A percentile compares a stretch with the other conserved stretches of the same genome.
phyloP scores from a whole-genome alignment of 75 land plant species.

The Pinus albicaulis region DNA sequence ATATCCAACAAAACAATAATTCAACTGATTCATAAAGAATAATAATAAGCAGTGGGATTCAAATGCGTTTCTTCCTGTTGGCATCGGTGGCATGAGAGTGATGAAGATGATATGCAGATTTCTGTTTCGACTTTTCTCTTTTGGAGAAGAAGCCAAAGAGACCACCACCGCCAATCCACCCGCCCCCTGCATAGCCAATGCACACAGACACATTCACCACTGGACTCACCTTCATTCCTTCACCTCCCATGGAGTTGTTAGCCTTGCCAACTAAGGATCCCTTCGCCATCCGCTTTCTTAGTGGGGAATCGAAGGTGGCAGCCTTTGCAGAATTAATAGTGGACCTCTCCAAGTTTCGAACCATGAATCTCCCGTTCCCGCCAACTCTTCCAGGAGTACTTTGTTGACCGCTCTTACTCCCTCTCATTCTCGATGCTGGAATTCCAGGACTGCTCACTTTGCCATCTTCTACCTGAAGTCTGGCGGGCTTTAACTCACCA shows the following conservation, averaged over 20 bases:
- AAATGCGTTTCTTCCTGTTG: no score
- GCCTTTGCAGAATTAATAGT: background rate
- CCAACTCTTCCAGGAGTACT: background rate
- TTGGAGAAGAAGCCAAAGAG: background rate
- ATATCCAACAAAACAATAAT: no score
- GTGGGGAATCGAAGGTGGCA: background rate
- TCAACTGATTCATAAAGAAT: no score
- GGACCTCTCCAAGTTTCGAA: background rate
- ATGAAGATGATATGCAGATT: no score
- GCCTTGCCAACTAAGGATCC: background rate
- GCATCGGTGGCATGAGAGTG: no score
- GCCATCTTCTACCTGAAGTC: background rate
- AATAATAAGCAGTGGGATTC: no score
- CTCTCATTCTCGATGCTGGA: background rate
- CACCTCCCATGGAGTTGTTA: background rate
- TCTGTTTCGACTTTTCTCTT: background rate
- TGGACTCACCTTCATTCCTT: background rate
- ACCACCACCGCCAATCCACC: background rate
- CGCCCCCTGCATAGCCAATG: conserved; percentile 2
- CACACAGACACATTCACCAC: conserved; percentile 5
- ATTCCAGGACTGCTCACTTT: background rate
- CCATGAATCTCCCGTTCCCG: background rate
- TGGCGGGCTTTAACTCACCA: background rate
- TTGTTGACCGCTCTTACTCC: no score
- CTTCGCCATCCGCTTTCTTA: background rate